Conservation (phyloP, 2,329 filamentous ascomycete genomes). For the Fusarium pseudonygamai region DNA sequence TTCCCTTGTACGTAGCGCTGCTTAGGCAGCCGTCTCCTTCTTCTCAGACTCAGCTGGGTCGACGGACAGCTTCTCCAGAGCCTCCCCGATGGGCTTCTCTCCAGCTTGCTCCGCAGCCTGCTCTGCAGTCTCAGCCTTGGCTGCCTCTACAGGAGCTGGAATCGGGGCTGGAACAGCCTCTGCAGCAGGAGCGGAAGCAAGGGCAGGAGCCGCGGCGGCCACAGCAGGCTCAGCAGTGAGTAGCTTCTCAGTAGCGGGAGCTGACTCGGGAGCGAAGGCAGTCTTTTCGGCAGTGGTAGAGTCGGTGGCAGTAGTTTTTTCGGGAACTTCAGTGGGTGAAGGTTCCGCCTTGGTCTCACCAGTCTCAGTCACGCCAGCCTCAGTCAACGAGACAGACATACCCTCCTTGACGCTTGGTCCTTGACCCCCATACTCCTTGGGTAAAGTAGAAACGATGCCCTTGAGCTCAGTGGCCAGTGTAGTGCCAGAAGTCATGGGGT, state of each 20-base stretch:
- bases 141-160: constrained; percentile 25
- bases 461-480: constrained; percentile 71
- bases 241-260: constrained; percentile 5
- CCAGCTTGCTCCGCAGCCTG: constrained; percentile 21
- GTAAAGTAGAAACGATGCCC: constrained; percentile 70
- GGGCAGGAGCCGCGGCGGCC: not conserved
- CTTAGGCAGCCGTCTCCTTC: constrained; percentile 18
- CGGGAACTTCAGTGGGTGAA: not conserved
- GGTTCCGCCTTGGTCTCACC: constrained; percentile 4
- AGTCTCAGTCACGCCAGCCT: constrained; percentile 17
- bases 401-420: constrained; percentile 57
- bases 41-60: constrained; percentile 8
- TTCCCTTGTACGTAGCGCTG: not conserved
- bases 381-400: constrained; percentile 44
- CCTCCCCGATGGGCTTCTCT: constrained; percentile 34
- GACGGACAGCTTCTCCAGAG: constrained; percentile 27
- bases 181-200: not conserved
- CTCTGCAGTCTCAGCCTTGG: constrained; percentile 30
- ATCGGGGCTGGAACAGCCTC: constrained; percentile 12
- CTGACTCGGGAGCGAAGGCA: not conserved
- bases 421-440: constrained; percentile 82
- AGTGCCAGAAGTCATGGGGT: constrained; percentile 78
- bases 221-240: not conserved
- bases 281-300: not conserved
- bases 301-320: not conserved